Conservation (phyloP, 805 yeast genomes). For the Starmerella sirachaensis region DNA sequence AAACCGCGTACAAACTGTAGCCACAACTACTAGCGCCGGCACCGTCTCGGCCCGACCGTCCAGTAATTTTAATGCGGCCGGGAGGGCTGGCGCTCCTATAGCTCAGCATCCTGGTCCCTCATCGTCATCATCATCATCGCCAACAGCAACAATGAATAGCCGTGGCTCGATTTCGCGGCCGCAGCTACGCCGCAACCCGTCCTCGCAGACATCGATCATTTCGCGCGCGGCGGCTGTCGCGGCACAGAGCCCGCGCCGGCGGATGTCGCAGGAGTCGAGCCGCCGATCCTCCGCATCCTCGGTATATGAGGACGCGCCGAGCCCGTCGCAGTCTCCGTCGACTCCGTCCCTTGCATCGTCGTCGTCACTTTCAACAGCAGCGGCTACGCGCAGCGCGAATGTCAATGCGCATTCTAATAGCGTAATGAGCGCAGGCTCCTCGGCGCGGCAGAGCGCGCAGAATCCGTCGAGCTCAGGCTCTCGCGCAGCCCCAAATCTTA, state of each 20-base stretch:
- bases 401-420: too few species aligned
- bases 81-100: too few species aligned
- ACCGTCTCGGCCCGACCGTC: too few species aligned
- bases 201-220: conserved; percentile 1
- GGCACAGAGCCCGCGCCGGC: conserved; percentile 1
- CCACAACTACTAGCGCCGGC: too few species aligned
- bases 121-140: too few species aligned
- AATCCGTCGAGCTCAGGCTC: neutral
- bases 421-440: neutral
- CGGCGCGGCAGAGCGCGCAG: neutral
- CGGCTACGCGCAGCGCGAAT: too few species aligned
- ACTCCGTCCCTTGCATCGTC: neutral
- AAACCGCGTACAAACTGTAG: too few species aligned
- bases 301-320: neutral
- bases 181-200: neutral
- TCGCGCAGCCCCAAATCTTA: neutral
- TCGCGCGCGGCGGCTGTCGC: conserved; percentile 1
- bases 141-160: too few species aligned
- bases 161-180: too few species aligned
- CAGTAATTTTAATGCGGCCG: too few species aligned
- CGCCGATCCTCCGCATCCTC: neutral
- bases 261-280: neutral
- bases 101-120: too few species aligned
- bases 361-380: too few species aligned
- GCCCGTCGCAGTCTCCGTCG: neutral